These are phyloP conservation scores for Phytophthora colocasiae DNA, from an alignment of 352 stramenopile genomes.

Conservation along the genomic window DNA sequence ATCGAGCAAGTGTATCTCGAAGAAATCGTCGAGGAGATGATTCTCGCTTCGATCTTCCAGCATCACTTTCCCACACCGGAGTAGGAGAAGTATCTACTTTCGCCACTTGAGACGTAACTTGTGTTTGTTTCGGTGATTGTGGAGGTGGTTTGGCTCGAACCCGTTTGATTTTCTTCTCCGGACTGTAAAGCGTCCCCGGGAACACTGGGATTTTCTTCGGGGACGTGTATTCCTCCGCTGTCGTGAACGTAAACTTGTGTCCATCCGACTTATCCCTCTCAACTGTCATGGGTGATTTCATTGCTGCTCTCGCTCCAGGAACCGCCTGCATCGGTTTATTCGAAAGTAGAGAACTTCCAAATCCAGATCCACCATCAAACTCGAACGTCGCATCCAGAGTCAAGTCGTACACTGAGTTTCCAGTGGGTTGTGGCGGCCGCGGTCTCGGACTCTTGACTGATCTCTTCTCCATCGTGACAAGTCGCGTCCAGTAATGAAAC, in stretches of 20 bases:
- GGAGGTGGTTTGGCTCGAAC: slow-evolving; percentile 20
- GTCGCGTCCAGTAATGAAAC: slow-evolving; percentile 12
- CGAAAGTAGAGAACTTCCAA: slow-evolving; percentile 61
- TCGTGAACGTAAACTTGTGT: slow-evolving; percentile 80
- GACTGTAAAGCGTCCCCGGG: slow-evolving; percentile 64
- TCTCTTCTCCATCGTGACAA: slow-evolving; percentile 24
- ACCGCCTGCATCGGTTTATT: slow-evolving; percentile 63
- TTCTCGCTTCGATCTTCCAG: slow-evolving; percentile 54
- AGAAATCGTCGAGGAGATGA: slow-evolving; percentile 72
- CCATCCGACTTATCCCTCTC: slow-evolving; percentile 9
- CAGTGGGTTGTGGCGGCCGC: slow-evolving; percentile 7
- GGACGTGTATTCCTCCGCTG: slow-evolving; percentile 68
- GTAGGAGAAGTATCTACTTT: slow-evolving; percentile 17
- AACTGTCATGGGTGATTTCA: slow-evolving; percentile 28
- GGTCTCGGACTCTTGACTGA: slow-evolving; percentile 14
- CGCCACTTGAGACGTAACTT: slow-evolving; percentile 10
- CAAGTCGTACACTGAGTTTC: slow-evolving; percentile 54
- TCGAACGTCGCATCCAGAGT: slow-evolving; percentile 69
- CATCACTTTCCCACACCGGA: slow-evolving; percentile 18
- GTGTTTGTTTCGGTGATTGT: slow-evolving; percentile 22
- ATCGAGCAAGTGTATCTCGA: slow-evolving; percentile 51
- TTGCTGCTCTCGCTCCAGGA: slow-evolving; percentile 16
- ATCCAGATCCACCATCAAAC: slow-evolving; percentile 73
- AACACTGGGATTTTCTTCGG: slow-evolving; percentile 84
- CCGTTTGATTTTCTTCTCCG: slow-evolving; percentile 41